phyloP scores from a whole-genome alignment of 345 rosid genomes.

The Melaleuca quinquenervia region DNA sequence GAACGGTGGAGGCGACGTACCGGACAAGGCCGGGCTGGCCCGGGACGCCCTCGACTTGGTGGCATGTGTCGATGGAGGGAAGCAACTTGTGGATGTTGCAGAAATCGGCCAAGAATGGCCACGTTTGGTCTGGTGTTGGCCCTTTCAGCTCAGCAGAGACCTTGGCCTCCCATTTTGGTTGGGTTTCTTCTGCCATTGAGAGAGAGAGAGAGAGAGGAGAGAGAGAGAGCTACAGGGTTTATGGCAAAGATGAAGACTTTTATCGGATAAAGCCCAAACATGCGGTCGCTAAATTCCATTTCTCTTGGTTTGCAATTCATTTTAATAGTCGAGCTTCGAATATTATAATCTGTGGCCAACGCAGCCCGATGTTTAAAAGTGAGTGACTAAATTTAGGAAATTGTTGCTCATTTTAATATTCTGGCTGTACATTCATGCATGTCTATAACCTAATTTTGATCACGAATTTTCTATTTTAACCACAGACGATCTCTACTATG shows the following conservation, averaged over 20 bases:
- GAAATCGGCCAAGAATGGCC: conserved; percentile 10
- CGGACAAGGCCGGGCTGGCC: conserved; percentile 8
- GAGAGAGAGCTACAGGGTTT: background rate
- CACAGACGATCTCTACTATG: background rate
- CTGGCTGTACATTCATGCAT: background rate
- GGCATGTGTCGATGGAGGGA: background rate
- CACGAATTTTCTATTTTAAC: background rate
- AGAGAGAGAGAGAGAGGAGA: background rate
- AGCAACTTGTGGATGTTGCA: background rate
- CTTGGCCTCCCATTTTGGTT: conserved; percentile 5
- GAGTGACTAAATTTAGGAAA: background rate
- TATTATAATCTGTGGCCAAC: background rate
- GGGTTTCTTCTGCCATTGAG: background rate
- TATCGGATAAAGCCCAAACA: background rate
- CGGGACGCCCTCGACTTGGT: background rate
- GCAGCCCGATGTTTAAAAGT: background rate
- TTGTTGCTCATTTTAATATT: background rate
- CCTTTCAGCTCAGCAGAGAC: background rate
- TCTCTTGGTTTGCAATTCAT: background rate
- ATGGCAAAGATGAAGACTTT: background rate
- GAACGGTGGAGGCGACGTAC: background rate
- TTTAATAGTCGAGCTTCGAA: background rate
- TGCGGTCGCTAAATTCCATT: background rate
- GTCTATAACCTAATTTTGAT: background rate
- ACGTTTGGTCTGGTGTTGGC: conserved; percentile 5